Evolutionary conservation across 345 rosid species (phyloP).

Genomic region (Iberis pinnata): DNA sequence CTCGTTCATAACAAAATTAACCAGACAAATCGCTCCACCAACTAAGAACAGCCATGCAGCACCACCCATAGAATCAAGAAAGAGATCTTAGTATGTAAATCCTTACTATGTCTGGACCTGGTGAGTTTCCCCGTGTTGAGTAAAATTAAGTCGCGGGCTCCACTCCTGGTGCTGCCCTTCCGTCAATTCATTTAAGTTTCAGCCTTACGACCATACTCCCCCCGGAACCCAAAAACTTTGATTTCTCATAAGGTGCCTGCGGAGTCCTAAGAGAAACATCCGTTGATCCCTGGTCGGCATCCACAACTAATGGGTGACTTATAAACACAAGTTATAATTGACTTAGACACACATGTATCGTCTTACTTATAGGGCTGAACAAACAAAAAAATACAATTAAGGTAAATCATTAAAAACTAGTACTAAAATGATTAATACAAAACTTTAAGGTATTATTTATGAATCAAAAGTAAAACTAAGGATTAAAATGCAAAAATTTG

Average conservation of each 20-base stretch:
- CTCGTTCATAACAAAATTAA: constrained; percentile 1
- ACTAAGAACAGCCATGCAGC: neutral
- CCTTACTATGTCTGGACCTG: constrained; percentile 18
- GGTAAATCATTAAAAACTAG: too few relatives aligned
- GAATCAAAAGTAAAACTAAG: too few relatives aligned
- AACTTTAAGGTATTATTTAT: too few relatives aligned
- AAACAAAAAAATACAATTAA: too few relatives aligned
- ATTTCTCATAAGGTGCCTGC: neutral
- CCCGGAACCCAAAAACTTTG: neutral
- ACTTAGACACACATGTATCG: too few relatives aligned
- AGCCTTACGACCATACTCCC: neutral
- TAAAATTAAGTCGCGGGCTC: neutral
- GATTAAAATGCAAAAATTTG: too few relatives aligned
- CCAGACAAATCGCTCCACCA: neutral
- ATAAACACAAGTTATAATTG: too few relatives aligned
- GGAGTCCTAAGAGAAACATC: neutral
- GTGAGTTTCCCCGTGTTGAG: neutral
- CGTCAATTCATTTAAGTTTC: neutral
- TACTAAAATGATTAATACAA: too few relatives aligned
- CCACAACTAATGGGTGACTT: too few relatives aligned
- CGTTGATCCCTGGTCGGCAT: neutral
- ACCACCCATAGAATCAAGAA: constrained; percentile 13
- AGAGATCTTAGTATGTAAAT: neutral
- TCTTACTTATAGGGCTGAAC: too few relatives aligned
- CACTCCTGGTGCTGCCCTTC: neutral